Conservation (phyloP, 192 early-diverging fungal genomes). For the Coemansia sp. region DNA sequence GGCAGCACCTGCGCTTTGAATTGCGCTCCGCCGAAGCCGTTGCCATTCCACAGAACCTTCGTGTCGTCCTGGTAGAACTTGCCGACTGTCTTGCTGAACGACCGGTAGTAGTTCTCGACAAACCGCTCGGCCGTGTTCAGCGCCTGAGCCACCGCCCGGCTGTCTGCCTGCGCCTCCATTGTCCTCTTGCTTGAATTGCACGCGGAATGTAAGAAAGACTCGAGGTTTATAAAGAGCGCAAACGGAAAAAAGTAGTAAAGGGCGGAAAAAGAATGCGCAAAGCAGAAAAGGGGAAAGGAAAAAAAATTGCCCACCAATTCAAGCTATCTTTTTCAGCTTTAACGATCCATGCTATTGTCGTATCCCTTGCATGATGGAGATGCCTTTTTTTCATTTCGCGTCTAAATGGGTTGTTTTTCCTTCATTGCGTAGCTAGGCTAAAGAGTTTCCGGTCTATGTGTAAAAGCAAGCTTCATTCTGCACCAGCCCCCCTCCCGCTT, state of each 20-base stretch:
- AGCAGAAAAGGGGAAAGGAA: neutral
- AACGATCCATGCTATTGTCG: too few species aligned
- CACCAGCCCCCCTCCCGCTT: too few species aligned
- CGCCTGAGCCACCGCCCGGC: neutral
- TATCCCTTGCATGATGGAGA: too few species aligned
- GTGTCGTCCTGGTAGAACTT: constrained; percentile 36
- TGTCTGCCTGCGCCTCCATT: neutral
- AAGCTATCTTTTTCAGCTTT: too few species aligned
- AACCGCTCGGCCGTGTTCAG: constrained; percentile 24
- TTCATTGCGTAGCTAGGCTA: too few species aligned
- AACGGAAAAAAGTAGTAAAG: neutral
- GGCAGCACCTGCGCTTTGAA: constrained; percentile 22
- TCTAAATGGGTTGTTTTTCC: too few species aligned
- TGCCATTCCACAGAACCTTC: constrained; percentile 46
- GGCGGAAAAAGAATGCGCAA: neutral
- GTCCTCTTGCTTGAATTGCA: neutral
- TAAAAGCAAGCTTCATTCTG: too few species aligned
- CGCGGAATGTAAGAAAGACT: neutral
- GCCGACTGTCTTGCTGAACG: constrained; percentile 7
- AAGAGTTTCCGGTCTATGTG: too few species aligned
- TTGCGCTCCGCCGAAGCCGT: constrained; percentile 18
- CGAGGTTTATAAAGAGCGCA: neutral
- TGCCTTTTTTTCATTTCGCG: too few species aligned
- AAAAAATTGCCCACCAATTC: neutral
- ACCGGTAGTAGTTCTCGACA: constrained; percentile 36